Conservation (phyloP, 2,329 filamentous ascomycete genomes). For the Aspergillus pseudonomiae region DNA sequence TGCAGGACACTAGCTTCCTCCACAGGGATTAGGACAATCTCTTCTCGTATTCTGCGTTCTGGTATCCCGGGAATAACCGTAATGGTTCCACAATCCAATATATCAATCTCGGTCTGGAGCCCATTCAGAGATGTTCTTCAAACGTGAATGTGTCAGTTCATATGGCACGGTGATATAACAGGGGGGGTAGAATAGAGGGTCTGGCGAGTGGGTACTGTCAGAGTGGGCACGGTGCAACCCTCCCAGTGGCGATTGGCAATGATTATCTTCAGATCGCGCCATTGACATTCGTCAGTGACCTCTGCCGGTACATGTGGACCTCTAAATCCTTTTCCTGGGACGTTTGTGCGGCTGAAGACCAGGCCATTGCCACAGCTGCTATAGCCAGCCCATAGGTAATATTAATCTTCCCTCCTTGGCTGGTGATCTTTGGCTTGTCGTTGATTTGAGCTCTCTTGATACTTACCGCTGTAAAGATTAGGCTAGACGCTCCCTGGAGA, state of each 20-base stretch:
- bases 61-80: background rate
- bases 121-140: background rate
- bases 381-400: background rate
- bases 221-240: background rate
- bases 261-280: background rate
- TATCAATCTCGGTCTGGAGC: background rate
- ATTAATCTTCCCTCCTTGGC: background rate
- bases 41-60: background rate
- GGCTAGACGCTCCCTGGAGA: background rate
- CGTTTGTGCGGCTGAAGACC: background rate
- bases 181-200: background rate
- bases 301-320: background rate
- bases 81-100: background rate
- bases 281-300: background rate
- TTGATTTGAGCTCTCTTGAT: background rate
- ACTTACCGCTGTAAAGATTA: background rate
- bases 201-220: background rate
- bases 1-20: background rate
- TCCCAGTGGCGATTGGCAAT: background rate
- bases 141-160: background rate
- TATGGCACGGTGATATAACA: background rate
- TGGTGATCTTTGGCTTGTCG: background rate
- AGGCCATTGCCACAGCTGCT: background rate
- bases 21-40: background rate
- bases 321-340: background rate